Conservation (phyloP, 2,329 filamentous ascomycete genomes). For the Exophiala dermatitidis region DNA sequence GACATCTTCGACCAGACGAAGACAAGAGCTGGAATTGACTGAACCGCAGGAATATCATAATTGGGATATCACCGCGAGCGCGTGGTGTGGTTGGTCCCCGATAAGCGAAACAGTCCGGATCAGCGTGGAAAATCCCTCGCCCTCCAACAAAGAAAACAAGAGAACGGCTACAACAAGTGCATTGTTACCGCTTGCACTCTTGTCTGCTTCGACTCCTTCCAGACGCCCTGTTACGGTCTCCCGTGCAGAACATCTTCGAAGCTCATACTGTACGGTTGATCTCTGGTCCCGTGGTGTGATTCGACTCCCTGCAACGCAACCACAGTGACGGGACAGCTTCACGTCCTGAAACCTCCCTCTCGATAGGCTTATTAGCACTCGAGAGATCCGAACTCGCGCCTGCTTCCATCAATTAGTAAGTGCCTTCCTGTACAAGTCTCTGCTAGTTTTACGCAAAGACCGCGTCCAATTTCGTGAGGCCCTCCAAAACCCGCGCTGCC, state of each 20-base stretch:
- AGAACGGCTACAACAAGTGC: conserved; percentile 11
- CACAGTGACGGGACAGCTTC: neutral
- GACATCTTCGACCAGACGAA: conserved; percentile 7
- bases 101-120: conserved; percentile 16
- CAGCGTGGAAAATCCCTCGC: conserved; percentile 14
- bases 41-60: conserved; percentile 1
- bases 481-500: neutral
- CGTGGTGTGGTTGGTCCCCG: conserved; percentile 12
- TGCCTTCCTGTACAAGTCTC: conserved; percentile 5
- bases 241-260: conserved; percentile 4
- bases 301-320: conserved; percentile 6
- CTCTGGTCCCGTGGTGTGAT: conserved; percentile 25
- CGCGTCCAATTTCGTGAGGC: conserved; percentile 2
- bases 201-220: neutral
- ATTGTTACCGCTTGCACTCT: conserved; percentile 11
- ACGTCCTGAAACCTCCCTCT: neutral
- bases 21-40: conserved; percentile 6
- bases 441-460: conserved; percentile 4
- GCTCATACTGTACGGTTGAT: conserved; percentile 24
- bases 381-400: conserved; percentile 4
- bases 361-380: neutral
- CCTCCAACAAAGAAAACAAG: conserved; percentile 9
- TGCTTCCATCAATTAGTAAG: conserved; percentile 13
- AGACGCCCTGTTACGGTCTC: conserved; percentile 1
- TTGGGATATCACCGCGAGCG: conserved; percentile 1